A percentile compares a stretch with the other conserved stretches of the same genome.
These are phyloP conservation scores for Plasmodium knowlesi DNA, from an alignment of 169 alveolate genomes.

Conservation along the genomic window DNA sequence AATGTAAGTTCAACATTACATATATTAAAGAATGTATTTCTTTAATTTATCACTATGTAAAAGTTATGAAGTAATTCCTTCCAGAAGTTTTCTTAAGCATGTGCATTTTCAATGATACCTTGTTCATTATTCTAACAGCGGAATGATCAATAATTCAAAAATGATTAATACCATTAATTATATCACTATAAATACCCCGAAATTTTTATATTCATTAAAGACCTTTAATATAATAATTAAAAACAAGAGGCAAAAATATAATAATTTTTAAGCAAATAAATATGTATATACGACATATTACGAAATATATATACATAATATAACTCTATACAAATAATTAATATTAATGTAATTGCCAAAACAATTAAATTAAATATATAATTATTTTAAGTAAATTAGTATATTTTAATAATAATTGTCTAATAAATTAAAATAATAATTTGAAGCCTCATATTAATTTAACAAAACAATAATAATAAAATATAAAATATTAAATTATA, in stretches of 20 bases:
- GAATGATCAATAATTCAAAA: not conserved
- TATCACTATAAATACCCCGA: not conserved
- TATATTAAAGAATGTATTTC: not conserved
- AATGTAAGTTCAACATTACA: not conserved
- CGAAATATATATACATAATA: not conserved
- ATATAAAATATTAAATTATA: not conserved
- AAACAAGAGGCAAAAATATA: not conserved
- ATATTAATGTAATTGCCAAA: not conserved
- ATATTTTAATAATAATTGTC: not conserved
- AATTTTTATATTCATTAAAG: not conserved
- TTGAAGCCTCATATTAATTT: not conserved
- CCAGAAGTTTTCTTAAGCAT: not conserved
- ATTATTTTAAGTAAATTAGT: not conserved
- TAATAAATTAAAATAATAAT: slow-evolving; percentile 1
- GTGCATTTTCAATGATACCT: not conserved
- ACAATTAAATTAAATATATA: not conserved
- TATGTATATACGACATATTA: not conserved
- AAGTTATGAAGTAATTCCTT: not conserved
- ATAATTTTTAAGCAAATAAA: not conserved
- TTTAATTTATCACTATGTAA: not conserved
- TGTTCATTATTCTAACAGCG: not conserved
- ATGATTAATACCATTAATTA: not conserved
- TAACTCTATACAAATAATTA: not conserved
- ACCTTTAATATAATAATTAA: not conserved
- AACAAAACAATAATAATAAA: too few relatives aligned